phyloP scores from a whole-genome alignment of 345 rosid genomes.

The Microcos paniculata region DNA sequence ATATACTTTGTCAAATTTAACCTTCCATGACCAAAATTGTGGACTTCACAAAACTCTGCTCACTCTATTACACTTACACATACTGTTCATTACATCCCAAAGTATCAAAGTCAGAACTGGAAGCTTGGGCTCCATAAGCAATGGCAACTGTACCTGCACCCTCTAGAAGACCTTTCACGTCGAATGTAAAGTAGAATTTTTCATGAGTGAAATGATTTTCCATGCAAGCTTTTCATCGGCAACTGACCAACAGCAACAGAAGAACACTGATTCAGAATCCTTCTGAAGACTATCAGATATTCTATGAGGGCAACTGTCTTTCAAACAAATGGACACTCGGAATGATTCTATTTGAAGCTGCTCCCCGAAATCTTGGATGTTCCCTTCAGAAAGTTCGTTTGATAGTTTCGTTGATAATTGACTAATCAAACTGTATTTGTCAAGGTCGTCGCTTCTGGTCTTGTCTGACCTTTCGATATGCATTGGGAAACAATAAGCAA shows the following conservation, averaged over 20 bases:
- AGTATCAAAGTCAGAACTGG: not conserved
- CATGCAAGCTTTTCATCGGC: conserved; percentile 71
- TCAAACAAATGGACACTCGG: conserved; percentile 40
- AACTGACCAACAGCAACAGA: conserved; percentile 76
- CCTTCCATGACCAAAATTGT: too few species aligned
- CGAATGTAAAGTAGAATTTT: conserved; percentile 13
- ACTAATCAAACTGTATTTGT: conserved; percentile 32
- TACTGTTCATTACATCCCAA: too few species aligned
- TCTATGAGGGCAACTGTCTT: conserved; percentile 59
- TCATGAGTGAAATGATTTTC: conserved; percentile 54
- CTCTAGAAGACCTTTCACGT: conserved; percentile 3
- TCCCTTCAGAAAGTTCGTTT: conserved; percentile 28
- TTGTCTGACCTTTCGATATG: conserved; percentile 14
- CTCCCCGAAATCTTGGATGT: conserved; percentile 45
- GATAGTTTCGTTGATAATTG: conserved; percentile 38
- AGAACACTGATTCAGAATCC: conserved; percentile 30
- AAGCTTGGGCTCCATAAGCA: too few species aligned
- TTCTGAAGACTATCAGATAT: conserved; percentile 11
- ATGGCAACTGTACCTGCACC: too few species aligned
- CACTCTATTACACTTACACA: too few species aligned
- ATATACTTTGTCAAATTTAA: too few species aligned
- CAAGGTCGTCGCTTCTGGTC: conserved; percentile 14
- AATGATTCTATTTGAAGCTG: conserved; percentile 61
- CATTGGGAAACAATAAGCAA: conserved; percentile 66
- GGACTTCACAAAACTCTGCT: too few species aligned